phyloP scores from a whole-genome alignment of 1,284 basidiomycete species.

The Austropuccinia psidii region DNA sequence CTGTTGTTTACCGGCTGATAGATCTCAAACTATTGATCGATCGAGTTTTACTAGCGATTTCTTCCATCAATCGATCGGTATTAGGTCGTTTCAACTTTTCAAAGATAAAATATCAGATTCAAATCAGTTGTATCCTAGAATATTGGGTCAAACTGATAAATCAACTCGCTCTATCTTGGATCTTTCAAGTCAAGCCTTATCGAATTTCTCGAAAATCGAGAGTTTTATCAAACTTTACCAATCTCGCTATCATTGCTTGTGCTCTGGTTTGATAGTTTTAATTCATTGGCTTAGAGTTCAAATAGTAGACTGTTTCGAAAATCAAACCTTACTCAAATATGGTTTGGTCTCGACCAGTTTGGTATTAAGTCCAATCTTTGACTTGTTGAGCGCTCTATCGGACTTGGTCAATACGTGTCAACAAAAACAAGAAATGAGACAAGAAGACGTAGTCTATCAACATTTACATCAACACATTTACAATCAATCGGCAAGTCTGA shows the following conservation, averaged over 20 bases:
- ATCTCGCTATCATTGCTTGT: not conserved
- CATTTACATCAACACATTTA: not conserved
- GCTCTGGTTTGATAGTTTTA: not conserved
- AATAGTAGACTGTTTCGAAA: constrained; percentile 16
- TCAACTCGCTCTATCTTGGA: not conserved
- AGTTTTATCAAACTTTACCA: constrained; percentile 16
- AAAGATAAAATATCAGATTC: not conserved
- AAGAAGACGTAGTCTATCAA: constrained; percentile 16
- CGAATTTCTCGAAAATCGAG: constrained; percentile 13
- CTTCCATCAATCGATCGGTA: constrained; percentile 17
- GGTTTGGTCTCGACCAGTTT: not conserved
- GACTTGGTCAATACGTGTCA: constrained; percentile 1
- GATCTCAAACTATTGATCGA: constrained; percentile 3
- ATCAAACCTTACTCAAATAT: not conserved
- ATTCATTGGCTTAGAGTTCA: constrained; percentile 11
- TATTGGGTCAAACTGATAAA: constrained; percentile 2
- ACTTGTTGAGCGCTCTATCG: not conserved
- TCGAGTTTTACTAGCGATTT: not conserved
- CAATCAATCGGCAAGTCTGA: not conserved
- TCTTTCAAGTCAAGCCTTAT: not conserved
- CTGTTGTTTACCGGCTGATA: not conserved
- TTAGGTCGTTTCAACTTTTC: not conserved
- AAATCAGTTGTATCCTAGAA: not conserved
- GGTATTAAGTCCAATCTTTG: constrained; percentile 2
- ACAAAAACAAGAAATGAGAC: not conserved